Evolutionary conservation across 163 green algal species (phyloP), one percentile per base, ranked within the genome.

Genomic region (Scenedesmus sp.): DNA sequence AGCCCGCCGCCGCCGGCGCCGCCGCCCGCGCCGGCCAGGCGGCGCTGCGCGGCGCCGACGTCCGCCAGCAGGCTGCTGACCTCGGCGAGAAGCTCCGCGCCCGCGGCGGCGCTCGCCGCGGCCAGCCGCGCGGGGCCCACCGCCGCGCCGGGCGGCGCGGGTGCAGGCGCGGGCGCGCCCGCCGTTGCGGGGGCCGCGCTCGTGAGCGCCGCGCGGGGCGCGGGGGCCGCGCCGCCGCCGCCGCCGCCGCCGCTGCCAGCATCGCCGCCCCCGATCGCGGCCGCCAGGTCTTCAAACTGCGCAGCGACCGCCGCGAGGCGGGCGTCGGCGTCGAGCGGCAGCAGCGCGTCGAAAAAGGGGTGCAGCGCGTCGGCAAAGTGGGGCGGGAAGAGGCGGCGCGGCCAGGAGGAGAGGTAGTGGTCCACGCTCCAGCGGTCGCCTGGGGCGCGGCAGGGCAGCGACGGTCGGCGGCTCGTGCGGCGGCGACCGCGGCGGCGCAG

Each of bases 281-380:
- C 39, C 6, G 39, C 24, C 22, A 87, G 64, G 20, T 42, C 57
- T 11, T 83, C 63, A 20, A 80, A 83, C 14, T 69, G 74, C 34
- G 60, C 65, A 11, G 76, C 70, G 31, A 82, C 63, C 44, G 84
- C 81, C 4, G 84, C 85, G 31, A 94, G 69, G 5, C 86, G 78
- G 0, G 78, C 83, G 48, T 95, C 90, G 10, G 90, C 51, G 63
- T 94, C 87, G 50, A 93, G 26, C 0, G 60, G 65, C 74, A 96
- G 85, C 69, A 95, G 66, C 13, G 67, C 83, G 4, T 79, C 70
- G 36, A 92, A 92, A 81, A 97, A 94, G 18, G 91, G 87, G 79
- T 94, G 89, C 77, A 97, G 83, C 54, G 86, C 72, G 29, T 75
- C 69, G 2, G 51, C 63, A 56, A 96, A 97, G 70, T 92, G 94